A percentile compares a stretch with the other conserved stretches of the same genome.
These are phyloP conservation scores for Cordyceps farinosa DNA, from an alignment of 2,329 filamentous ascomycete species.

Conservation along the genomic window DNA sequence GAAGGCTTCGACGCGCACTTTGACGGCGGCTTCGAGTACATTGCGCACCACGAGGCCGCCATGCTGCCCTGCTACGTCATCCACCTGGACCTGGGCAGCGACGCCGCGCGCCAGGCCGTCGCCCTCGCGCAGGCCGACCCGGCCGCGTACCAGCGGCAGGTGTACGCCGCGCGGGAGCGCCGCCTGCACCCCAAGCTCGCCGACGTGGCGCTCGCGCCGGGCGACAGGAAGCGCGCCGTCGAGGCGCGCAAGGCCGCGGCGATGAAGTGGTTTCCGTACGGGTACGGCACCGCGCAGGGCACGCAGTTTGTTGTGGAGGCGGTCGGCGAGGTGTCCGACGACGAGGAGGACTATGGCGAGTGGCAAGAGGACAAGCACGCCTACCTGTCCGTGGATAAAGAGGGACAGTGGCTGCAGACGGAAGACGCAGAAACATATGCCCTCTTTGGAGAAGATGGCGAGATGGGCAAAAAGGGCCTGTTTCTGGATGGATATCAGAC, in stretches of 20 bases:
- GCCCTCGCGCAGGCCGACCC: conserved; percentile 19
- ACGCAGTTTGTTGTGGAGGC: conserved; percentile 43
- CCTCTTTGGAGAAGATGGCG: not conserved
- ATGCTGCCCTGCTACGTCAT: conserved; percentile 45
- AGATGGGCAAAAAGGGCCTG: not conserved
- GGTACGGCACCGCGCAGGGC: conserved; percentile 41
- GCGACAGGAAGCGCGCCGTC: conserved; percentile 35
- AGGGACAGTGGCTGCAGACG: not conserved
- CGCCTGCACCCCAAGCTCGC: conserved; percentile 1
- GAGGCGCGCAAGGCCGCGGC: conserved; percentile 38
- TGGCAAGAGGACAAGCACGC: conserved; percentile 33
- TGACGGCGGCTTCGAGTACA: conserved; percentile 37
- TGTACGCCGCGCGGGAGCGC: not conserved
- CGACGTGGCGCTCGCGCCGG: conserved; percentile 27
- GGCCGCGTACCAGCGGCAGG: conserved; percentile 10
- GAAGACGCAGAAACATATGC: not conserved
- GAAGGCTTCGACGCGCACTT: conserved; percentile 37
- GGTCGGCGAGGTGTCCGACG: conserved; percentile 39
- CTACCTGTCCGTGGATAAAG: conserved; percentile 10
- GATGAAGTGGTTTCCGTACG: conserved; percentile 45
- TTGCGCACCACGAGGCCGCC: conserved; percentile 40
- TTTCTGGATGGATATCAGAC: conserved; percentile 22
- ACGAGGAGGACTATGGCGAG: conserved; percentile 42
- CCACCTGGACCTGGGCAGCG: conserved; percentile 39
- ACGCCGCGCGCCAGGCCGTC: conserved; percentile 28